Conservation (phyloP, 2,329 filamentous ascomycete genomes). For the Monosporascus sp. region DNA sequence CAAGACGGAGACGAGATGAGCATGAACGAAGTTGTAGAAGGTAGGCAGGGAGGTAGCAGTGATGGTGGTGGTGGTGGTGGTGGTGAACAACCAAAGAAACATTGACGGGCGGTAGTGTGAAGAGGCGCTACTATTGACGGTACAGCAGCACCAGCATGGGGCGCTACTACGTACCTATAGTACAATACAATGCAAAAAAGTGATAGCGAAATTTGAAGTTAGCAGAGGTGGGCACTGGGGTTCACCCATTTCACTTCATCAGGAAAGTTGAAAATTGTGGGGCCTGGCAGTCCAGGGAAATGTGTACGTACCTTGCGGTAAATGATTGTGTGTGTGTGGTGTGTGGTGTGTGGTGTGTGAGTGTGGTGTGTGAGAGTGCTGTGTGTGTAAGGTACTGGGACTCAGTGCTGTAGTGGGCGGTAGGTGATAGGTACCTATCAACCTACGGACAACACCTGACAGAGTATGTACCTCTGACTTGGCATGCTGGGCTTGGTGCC, state of each 20-base stretch:
- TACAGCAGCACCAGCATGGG: neutral
- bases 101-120: slow-evolving; percentile 16
- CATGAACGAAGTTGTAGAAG: neutral
- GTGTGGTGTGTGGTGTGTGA: slow-evolving; percentile 1
- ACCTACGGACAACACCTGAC: too few relatives aligned
- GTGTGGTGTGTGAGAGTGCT: slow-evolving; percentile 4
- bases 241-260: slow-evolving; percentile 12
- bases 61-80: slow-evolving; percentile 11
- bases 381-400: neutral
- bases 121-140: slow-evolving; percentile 7
- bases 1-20: neutral
- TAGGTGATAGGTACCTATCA: neutral
- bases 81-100: slow-evolving; percentile 6
- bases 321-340: slow-evolving; percentile 5
- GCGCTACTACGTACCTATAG: neutral
- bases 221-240: slow-evolving; percentile 22
- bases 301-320: slow-evolving; percentile 2
- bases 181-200: slow-evolving; percentile 16
- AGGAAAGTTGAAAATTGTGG: neutral
- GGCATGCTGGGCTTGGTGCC: too few relatives aligned
- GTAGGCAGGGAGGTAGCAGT: slow-evolving; percentile 1
- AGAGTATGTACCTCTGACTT: too few relatives aligned
- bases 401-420: neutral
- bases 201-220: slow-evolving; percentile 23
- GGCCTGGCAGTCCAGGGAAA: neutral